phyloP scores from a whole-genome alignment of 2,329 filamentous ascomycete species.

The Geosmithia flava region DNA sequence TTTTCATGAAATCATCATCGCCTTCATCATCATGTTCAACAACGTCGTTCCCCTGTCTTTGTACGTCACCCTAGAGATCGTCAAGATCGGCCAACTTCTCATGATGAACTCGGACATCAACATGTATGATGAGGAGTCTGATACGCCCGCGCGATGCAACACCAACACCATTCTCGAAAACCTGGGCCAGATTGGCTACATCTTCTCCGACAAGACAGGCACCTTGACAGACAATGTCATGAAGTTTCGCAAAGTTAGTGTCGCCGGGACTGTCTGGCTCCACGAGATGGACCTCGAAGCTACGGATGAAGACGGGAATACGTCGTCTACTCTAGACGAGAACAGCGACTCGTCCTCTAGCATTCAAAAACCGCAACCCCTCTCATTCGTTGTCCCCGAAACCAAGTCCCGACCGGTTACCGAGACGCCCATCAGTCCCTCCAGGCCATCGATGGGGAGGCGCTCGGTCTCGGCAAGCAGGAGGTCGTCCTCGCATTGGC shows the following conservation, averaged over 20 bases:
- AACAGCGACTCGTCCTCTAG: slow-evolving; percentile 10
- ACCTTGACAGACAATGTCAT: slow-evolving; percentile 92
- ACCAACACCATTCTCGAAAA: slow-evolving; percentile 95
- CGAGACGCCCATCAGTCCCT: slow-evolving; percentile 14
- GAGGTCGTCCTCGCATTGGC: slow-evolving; percentile 36
- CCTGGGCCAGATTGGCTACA: slow-evolving; percentile 76
- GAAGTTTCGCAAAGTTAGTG: slow-evolving; percentile 87
- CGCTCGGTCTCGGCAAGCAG: slow-evolving; percentile 9
- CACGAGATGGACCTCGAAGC: slow-evolving; percentile 60
- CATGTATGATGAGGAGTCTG: slow-evolving; percentile 78
- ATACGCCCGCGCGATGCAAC: slow-evolving; percentile 80
- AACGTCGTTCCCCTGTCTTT: slow-evolving; percentile 86
- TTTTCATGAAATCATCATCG: slow-evolving; percentile 72
- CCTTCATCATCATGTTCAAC: slow-evolving; percentile 94
- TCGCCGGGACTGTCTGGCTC: slow-evolving; percentile 80
- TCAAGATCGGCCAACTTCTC: slow-evolving; percentile 69
- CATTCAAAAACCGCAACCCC: slow-evolving; percentile 13
- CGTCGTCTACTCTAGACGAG: slow-evolving; percentile 3
- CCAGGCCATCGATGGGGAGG: slow-evolving; percentile 17
- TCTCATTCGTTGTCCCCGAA: slow-evolving; percentile 17
- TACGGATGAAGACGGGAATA: slow-evolving; percentile 8
- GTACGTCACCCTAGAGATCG: slow-evolving; percentile 81
- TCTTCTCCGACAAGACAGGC: slow-evolving; percentile 92
- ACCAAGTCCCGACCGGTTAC: slow-evolving; percentile 8
- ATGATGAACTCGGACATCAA: slow-evolving; percentile 70